Evolutionary conservation across 2,329 filamentous ascomycete genomes (phyloP).

Genomic region (Epichloe uncinata): DNA sequence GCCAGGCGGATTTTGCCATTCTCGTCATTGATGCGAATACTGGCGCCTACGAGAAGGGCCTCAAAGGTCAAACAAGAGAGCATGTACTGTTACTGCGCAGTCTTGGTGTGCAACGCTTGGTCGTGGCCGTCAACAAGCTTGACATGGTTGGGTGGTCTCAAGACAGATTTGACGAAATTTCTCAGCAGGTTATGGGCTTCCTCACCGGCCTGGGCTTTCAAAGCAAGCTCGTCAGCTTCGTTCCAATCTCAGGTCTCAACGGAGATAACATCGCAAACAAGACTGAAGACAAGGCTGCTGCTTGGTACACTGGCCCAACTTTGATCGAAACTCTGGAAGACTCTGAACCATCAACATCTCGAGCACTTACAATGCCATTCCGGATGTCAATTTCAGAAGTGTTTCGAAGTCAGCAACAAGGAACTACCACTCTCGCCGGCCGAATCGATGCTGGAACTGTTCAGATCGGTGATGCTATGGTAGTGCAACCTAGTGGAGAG

Average conservation of each 20-base stretch:
- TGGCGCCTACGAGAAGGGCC: constrained; percentile 84
- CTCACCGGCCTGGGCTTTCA: constrained; percentile 72
- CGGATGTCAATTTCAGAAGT: constrained; percentile 81
- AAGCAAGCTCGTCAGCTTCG: constrained; percentile 66
- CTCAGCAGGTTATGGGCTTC: constrained; percentile 71
- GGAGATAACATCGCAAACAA: constrained; percentile 70
- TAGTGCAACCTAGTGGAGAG: constrained; percentile 71
- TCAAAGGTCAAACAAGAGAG: constrained; percentile 89
- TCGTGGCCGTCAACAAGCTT: constrained; percentile 92
- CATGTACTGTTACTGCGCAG: constrained; percentile 82
- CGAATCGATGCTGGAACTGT: constrained; percentile 73
- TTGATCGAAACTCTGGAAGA: constrained; percentile 74
- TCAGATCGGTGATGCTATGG: constrained; percentile 69
- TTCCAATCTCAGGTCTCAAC: constrained; percentile 79
- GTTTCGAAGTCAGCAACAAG: constrained; percentile 67
- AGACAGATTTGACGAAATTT: constrained; percentile 73
- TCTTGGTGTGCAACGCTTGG: constrained; percentile 75
- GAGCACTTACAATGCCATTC: constrained; percentile 64
- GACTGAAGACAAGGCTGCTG: constrained; percentile 40
- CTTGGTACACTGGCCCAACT: constrained; percentile 73
- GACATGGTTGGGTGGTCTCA: constrained; percentile 76
- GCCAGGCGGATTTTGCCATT: constrained; percentile 90
- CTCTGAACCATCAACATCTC: constrained; percentile 53
- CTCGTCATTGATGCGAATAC: constrained; percentile 84
- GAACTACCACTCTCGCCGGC: constrained; percentile 73